These are phyloP conservation scores for Prunella vulgaris DNA, from an alignment of 257 asterid genomes.

Conservation along the genomic window DNA sequence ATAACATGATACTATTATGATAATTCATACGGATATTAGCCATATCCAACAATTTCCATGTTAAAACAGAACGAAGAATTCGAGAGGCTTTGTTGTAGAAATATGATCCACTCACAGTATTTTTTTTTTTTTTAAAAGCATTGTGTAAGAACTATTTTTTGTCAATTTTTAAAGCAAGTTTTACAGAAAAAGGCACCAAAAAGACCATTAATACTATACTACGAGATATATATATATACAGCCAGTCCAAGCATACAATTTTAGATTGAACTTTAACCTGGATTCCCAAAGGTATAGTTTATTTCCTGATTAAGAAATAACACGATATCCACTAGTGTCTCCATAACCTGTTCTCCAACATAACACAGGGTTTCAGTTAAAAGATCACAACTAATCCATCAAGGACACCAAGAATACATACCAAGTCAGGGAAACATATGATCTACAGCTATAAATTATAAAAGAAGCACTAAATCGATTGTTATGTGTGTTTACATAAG, in stretches of 20 bases:
- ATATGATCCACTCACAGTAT: background rate
- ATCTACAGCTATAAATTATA: too few relatives aligned
- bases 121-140: background rate
- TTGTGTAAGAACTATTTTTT: background rate
- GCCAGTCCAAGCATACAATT: background rate
- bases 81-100: background rate
- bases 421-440: too few relatives aligned
- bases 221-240: background rate
- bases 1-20: constrained; percentile 6
- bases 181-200: background rate
- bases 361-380: background rate
- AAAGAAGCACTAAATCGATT: too few relatives aligned
- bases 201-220: background rate
- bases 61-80: background rate
- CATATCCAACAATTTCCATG: background rate
- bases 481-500: too few relatives aligned
- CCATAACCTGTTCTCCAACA: constrained; percentile 57
- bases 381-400: background rate
- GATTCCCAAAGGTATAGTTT: constrained; percentile 41
- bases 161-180: background rate
- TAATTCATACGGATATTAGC: background rate
- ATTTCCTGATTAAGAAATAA: constrained; percentile 70
- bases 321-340: constrained; percentile 71
- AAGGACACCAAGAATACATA: background rate
- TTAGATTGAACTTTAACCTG: constrained; percentile 47